These are phyloP conservation scores for Monilinia vaccinii-corymbosi DNA, from an alignment of 2,329 filamentous ascomycete species.

Conservation along the genomic window DNA sequence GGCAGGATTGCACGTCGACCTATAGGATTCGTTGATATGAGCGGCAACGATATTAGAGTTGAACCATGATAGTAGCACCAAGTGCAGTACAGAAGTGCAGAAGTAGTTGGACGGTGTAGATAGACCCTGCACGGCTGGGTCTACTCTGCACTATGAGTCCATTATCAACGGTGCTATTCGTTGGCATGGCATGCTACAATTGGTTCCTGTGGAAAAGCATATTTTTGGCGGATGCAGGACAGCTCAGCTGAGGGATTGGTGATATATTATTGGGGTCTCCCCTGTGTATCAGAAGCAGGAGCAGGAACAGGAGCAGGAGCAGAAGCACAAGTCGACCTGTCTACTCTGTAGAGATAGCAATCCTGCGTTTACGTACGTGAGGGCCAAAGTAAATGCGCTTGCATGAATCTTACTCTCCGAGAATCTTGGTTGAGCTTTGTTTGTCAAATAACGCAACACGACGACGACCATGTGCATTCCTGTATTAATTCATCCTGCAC, in stretches of 20 bases:
- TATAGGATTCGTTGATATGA: not conserved
- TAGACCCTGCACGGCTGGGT: not conserved
- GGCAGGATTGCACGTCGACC: not conserved
- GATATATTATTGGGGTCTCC: not conserved
- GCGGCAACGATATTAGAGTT: not conserved
- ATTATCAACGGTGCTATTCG: not conserved
- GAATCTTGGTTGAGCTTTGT: not conserved
- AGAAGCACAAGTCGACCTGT: not conserved
- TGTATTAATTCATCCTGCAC: not conserved
- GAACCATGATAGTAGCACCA: no score
- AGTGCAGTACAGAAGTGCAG: no score
- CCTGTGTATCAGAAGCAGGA: no score
- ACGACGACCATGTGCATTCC: no score
- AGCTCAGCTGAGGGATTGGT: not conserved
- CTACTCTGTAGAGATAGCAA: not conserved
- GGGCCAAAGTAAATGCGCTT: not conserved
- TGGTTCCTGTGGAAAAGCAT: not conserved
- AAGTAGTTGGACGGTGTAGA: conserved; percentile 1
- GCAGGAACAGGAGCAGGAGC: no score
- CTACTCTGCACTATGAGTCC: not conserved
- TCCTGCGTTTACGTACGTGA: not conserved
- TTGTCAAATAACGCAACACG: not conserved
- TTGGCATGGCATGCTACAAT: not conserved
- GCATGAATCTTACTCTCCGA: not conserved
- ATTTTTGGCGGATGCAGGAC: not conserved